These are phyloP conservation scores for Suillus paluster DNA, from an alignment of 768 basidiomycete genomes.

Conservation along the genomic window DNA sequence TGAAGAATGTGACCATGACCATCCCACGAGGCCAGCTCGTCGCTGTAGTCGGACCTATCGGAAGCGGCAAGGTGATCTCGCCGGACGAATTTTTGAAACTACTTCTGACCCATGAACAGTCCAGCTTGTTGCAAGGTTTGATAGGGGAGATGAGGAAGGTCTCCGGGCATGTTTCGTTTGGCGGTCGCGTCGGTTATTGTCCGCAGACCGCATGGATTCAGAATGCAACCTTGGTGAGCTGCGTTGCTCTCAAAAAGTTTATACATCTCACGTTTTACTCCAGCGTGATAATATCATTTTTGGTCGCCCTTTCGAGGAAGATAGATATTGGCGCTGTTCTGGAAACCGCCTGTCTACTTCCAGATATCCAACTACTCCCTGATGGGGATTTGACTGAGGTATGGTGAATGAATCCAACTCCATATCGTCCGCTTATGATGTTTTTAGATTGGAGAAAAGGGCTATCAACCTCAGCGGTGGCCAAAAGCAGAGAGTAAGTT, in stretches of 20 bases:
- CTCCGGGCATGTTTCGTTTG: constrained; percentile 57
- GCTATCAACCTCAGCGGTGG: constrained; percentile 70
- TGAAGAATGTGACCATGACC: constrained; percentile 53
- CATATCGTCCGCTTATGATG: background rate
- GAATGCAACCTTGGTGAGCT: constrained; percentile 59
- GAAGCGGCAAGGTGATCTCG: constrained; percentile 58
- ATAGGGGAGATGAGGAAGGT: constrained; percentile 73
- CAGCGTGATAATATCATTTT: constrained; percentile 72
- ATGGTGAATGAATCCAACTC: constrained; percentile 14
- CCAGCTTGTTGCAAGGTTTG: constrained; percentile 63
- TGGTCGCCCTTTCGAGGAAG: constrained; percentile 65
- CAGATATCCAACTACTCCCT: constrained; percentile 66
- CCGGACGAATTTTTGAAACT: background rate
- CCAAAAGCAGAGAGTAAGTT: constrained; percentile 60
- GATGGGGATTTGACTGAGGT: constrained; percentile 79
- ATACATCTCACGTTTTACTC: background rate
- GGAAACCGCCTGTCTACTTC: constrained; percentile 58
- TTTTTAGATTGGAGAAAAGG: constrained; percentile 69
- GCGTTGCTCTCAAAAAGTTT: background rate
- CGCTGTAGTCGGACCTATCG: constrained; percentile 71
- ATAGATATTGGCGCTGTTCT: constrained; percentile 68
- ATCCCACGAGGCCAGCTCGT: constrained; percentile 62
- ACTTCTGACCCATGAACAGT: constrained; percentile 30
- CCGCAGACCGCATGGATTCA: constrained; percentile 81
- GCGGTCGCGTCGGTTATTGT: constrained; percentile 71